Percentiles rank a stretch among this genome's conserved stretches.
Conservation (phyloP, 352 stramenopile species). For the Pythium inflatum region DNA sequence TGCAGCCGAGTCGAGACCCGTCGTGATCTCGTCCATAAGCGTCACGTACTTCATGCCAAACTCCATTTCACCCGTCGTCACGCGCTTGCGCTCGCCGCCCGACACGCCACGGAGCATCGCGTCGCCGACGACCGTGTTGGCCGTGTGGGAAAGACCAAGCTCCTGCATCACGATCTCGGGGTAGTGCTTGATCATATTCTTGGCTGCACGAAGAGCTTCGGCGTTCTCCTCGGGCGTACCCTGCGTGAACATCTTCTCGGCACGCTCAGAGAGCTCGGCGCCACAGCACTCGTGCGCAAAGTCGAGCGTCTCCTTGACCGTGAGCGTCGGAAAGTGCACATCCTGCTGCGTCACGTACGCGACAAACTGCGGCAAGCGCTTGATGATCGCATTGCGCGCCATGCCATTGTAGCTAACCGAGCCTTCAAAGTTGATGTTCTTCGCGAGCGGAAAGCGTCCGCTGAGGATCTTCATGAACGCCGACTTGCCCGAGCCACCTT, state of each 20-base stretch:
- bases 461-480: conserved; percentile 63
- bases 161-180: conserved; percentile 57
- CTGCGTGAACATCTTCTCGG: conserved; percentile 38
- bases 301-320: conserved; percentile 54
- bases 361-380: conserved; percentile 51
- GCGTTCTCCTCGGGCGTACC: conserved; percentile 53
- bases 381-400: conserved; percentile 31
- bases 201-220: conserved; percentile 39
- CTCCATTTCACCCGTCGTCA: conserved; percentile 86
- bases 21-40: conserved; percentile 92
- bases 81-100: conserved; percentile 67
- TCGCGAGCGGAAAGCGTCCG: conserved; percentile 50
- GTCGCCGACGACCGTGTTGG: conserved; percentile 70
- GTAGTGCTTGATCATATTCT: conserved; percentile 50
- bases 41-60: conserved; percentile 64
- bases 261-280: conserved; percentile 34
- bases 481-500: conserved; percentile 58
- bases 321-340: conserved; percentile 54
- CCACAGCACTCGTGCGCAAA: conserved; percentile 67
- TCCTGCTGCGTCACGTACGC: conserved; percentile 59
- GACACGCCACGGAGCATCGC: conserved; percentile 56
- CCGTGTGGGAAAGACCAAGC: conserved; percentile 65
- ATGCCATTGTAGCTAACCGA: conserved; percentile 58
- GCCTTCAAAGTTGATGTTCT: conserved; percentile 42
- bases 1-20: conserved; percentile 84